A percentile compares a stretch with the other conserved stretches of the same genome.
Evolutionary conservation across 1,139 yeast genomes (phyloP).

Genomic region (Pichia sp.): DNA sequence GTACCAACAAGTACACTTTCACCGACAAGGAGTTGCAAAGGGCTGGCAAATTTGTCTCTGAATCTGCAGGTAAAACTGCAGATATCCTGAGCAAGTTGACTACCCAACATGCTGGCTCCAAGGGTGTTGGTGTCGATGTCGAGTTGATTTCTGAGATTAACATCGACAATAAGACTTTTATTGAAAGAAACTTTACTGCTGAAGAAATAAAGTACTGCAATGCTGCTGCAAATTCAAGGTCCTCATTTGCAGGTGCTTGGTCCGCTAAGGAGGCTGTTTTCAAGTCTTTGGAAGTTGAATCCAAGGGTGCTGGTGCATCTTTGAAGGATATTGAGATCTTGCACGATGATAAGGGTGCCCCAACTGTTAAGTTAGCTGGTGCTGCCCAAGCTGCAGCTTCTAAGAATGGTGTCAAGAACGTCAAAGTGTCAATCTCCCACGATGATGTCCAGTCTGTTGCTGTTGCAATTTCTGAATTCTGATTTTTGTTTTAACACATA

Average conservation of each 20-base stretch:
- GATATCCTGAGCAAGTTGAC: conserved; percentile 42
- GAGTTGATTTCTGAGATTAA: conserved; percentile 81
- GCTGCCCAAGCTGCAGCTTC: conserved; percentile 71
- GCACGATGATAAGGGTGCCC: conserved; percentile 75
- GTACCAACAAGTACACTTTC: conserved; percentile 48
- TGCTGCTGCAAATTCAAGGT: conserved; percentile 68
- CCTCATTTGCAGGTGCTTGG: conserved; percentile 98
- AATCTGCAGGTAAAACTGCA: conserved; percentile 40
- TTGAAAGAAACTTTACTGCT: conserved; percentile 85
- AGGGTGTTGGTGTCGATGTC: conserved; percentile 95
- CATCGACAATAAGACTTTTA: conserved; percentile 78
- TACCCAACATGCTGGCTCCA: conserved; percentile 48
- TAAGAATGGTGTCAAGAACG: conserved; percentile 61
- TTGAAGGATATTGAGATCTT: conserved; percentile 84
- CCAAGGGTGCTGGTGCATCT: conserved; percentile 94
- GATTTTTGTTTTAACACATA: conserved; percentile 15
- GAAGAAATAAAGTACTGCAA: conserved; percentile 76
- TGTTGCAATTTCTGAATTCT: conserved; percentile 80
- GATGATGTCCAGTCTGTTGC: conserved; percentile 97
- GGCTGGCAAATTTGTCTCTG: conserved; percentile 33
- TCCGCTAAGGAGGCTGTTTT: conserved; percentile 98
- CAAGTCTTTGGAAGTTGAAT: conserved; percentile 85
- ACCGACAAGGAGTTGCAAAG: conserved; percentile 41
- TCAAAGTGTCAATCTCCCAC: conserved; percentile 89
- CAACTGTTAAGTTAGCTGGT: conserved; percentile 72